These are phyloP conservation scores for Naganishia vaughanmartiniae DNA, from an alignment of 768 basidiomycete species.

Conservation along the genomic window DNA sequence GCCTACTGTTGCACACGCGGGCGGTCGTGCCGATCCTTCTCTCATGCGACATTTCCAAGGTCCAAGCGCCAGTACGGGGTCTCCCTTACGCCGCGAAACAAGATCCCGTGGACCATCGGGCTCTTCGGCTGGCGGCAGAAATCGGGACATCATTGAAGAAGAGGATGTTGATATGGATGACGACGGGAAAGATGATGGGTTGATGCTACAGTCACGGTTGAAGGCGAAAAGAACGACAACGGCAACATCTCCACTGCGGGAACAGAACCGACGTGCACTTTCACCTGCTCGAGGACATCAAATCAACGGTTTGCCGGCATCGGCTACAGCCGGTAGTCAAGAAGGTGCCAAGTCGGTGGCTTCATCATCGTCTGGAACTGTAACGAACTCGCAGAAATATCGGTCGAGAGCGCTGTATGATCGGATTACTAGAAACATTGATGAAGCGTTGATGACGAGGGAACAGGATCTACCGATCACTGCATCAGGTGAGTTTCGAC, in stretches of 20 bases:
- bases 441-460: slow-evolving; percentile 68
- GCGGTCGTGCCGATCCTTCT: slow-evolving; percentile 41
- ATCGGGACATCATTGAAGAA: slow-evolving; percentile 30
- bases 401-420: slow-evolving; percentile 59
- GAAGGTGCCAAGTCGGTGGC: slow-evolving; percentile 2
- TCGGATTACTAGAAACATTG: slow-evolving; percentile 59
- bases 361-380: neutral
- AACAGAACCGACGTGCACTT: slow-evolving; percentile 9
- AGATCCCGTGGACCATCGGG: slow-evolving; percentile 51
- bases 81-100: slow-evolving; percentile 22
- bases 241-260: slow-evolving; percentile 12
- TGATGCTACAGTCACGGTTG: slow-evolving; percentile 52
- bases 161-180: slow-evolving; percentile 57
- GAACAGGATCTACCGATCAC: slow-evolving; percentile 65
- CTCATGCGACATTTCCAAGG: slow-evolving; percentile 46
- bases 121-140: slow-evolving; percentile 53
- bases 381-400: slow-evolving; percentile 46
- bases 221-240: slow-evolving; percentile 32
- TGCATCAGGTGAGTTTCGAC: slow-evolving; percentile 58
- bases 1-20: slow-evolving; percentile 28
- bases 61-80: slow-evolving; percentile 18
- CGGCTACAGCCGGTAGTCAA: neutral
- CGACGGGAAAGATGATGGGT: slow-evolving; percentile 50
- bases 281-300: slow-evolving; percentile 19
- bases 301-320: slow-evolving; percentile 1